These are phyloP conservation scores for Podospora didyma DNA, from an alignment of 495 filamentous ascomycete species.

Conservation along the genomic window DNA sequence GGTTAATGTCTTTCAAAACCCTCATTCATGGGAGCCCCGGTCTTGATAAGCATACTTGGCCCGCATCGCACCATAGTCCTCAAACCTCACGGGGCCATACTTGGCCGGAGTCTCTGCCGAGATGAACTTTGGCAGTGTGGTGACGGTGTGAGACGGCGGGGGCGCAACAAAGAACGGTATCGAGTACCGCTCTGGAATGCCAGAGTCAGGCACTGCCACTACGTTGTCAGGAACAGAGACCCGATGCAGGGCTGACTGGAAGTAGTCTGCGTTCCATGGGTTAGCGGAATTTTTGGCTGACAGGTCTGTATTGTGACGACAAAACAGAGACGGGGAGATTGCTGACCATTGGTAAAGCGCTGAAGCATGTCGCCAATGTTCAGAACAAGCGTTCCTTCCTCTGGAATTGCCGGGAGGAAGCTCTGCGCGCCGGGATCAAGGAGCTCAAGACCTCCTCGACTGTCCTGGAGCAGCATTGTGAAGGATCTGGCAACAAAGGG, in stretches of 20 bases:
- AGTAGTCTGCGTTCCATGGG: conserved; percentile 38
- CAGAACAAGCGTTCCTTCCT: conserved; percentile 50
- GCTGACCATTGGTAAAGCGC: conserved; percentile 57
- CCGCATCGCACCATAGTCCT: conserved; percentile 16
- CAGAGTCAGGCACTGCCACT: conserved; percentile 35
- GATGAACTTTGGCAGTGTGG: conserved; percentile 50
- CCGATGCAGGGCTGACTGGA: conserved; percentile 51
- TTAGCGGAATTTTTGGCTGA: too few species aligned
- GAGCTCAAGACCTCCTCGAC: conserved; percentile 46
- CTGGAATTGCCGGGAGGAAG: conserved; percentile 46
- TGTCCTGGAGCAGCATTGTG: conserved; percentile 49
- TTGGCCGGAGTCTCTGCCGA: conserved; percentile 34
- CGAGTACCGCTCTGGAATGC: conserved; percentile 53
- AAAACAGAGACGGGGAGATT: too few species aligned
- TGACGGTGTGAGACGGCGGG: conserved; percentile 48
- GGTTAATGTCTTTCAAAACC: too few species aligned
- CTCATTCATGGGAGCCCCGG: too few species aligned
- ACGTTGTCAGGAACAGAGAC: conserved; percentile 44
- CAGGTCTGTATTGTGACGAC: too few species aligned
- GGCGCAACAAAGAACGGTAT: conserved; percentile 59
- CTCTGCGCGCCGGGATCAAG: conserved; percentile 46
- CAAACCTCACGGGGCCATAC: conserved; percentile 45
- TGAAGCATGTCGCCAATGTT: conserved; percentile 57
- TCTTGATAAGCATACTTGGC: conserved; percentile 18
- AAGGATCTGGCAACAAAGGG: too few species aligned